phyloP scores from a whole-genome alignment of 176 grass and related monocot genomes.

The Bromus sterilis region DNA sequence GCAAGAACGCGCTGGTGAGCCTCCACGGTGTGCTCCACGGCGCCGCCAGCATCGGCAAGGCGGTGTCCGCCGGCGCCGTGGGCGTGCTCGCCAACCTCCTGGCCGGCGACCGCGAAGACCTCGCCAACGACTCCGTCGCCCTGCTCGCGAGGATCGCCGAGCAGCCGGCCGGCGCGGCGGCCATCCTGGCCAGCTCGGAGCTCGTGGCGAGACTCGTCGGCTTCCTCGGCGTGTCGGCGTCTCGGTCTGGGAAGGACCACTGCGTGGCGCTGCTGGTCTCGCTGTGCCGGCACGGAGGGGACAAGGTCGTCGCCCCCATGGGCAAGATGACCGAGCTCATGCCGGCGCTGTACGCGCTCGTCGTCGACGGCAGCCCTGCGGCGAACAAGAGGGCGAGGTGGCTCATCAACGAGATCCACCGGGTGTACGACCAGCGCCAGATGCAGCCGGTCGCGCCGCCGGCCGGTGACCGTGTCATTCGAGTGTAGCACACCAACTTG shows the following conservation, averaged over 20 bases:
- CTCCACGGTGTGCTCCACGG: conserved; percentile 50
- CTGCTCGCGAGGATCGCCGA: conserved; percentile 55
- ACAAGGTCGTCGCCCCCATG: conserved; percentile 32
- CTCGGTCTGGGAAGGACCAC: conserved; percentile 50
- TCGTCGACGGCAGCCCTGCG: conserved; percentile 34
- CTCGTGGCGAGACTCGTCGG: conserved; percentile 40
- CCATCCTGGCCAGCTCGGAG: conserved; percentile 25
- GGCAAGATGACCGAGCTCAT: conserved; percentile 55
- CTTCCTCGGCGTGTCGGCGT: conserved; percentile 37
- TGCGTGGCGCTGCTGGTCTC: conserved; percentile 48
- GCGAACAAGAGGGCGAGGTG: conserved; percentile 49
- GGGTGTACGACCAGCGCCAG: conserved; percentile 27
- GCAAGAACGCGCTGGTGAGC: conserved; percentile 64
- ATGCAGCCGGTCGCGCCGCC: background rate
- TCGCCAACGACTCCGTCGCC: conserved; percentile 42
- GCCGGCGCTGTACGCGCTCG: conserved; percentile 58
- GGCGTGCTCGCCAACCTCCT: conserved; percentile 38
- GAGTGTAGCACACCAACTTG: conserved; percentile 19
- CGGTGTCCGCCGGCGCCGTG: conserved; percentile 43
- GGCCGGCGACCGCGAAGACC: conserved; percentile 21
- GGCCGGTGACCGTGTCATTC: conserved; percentile 28
- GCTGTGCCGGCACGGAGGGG: conserved; percentile 28
- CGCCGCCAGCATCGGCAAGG: conserved; percentile 15
- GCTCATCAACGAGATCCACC: conserved; percentile 69
- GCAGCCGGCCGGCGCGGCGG: conserved; percentile 31